Percentiles rank a stretch among this genome's conserved stretches.
Evolutionary conservation across 2,329 filamentous ascomycete species (phyloP).

Genomic region (Fusarium anguioides): DNA sequence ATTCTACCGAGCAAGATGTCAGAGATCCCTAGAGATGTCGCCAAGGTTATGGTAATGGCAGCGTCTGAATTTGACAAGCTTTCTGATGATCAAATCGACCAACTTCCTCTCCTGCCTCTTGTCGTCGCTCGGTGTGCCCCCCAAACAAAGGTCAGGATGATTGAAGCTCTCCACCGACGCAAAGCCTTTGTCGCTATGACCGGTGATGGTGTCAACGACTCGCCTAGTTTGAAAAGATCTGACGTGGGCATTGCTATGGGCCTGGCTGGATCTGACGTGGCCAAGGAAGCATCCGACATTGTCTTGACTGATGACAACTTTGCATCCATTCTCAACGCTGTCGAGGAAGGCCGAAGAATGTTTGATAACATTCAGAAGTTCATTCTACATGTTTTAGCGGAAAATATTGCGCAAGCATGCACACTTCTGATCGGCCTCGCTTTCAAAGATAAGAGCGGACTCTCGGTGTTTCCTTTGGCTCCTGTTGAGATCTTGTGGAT

Average conservation of each 20-base stretch:
- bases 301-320: slow-evolving; percentile 80
- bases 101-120: slow-evolving; percentile 70
- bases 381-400: slow-evolving; percentile 72
- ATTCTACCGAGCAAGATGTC: slow-evolving; percentile 67
- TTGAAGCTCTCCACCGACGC: slow-evolving; percentile 75
- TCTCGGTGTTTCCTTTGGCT: slow-evolving; percentile 77
- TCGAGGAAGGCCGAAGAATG: slow-evolving; percentile 77
- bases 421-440: slow-evolving; percentile 75
- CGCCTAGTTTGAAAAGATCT: slow-evolving; percentile 72
- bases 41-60: slow-evolving; percentile 72
- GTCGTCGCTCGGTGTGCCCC: slow-evolving; percentile 78
- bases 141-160: slow-evolving; percentile 79
- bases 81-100: slow-evolving; percentile 71
- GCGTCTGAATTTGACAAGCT: slow-evolving; percentile 75
- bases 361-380: slow-evolving; percentile 82
- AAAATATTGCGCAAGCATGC: slow-evolving; percentile 76
- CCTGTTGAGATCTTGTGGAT: slow-evolving; percentile 84
- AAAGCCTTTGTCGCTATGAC: slow-evolving; percentile 76
- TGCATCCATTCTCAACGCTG: slow-evolving; percentile 74
- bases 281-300: slow-evolving; percentile 75
- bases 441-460: slow-evolving; percentile 71
- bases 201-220: slow-evolving; percentile 78
- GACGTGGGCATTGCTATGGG: slow-evolving; percentile 81
- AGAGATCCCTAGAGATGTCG: slow-evolving; percentile 63
- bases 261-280: slow-evolving; percentile 74